A percentile compares a stretch with the other conserved stretches of the same genome.
Conservation (phyloP, 2,329 filamentous ascomycete species). For the Mycosphaerella sp. region DNA sequence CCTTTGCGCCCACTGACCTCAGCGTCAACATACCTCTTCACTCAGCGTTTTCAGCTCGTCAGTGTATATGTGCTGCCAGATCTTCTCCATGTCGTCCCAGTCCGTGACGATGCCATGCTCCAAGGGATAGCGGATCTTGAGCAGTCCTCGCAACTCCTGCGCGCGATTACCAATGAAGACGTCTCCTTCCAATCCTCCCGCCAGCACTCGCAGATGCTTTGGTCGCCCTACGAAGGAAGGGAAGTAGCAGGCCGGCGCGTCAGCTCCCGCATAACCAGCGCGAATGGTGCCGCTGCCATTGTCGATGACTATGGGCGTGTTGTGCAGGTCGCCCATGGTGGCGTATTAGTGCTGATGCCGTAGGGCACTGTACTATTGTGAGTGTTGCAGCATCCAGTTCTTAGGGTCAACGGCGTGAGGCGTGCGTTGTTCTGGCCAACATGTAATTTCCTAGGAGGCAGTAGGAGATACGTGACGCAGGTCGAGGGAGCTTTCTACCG, state of each 20-base stretch:
- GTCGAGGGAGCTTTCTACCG: too few species aligned
- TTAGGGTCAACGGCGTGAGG: too few species aligned
- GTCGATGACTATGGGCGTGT: constrained; percentile 97
- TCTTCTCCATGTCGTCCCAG: constrained; percentile 99
- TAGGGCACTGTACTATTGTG: constrained; percentile 20
- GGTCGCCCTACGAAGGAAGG: constrained; percentile 94
- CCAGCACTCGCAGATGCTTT: constrained; percentile 89
- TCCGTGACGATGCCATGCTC: constrained; percentile 98
- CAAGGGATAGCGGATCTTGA: constrained; percentile 93
- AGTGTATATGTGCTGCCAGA: constrained; percentile 97
- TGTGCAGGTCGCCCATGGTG: constrained; percentile 71
- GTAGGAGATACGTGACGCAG: too few species aligned
- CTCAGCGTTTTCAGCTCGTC: constrained; percentile 94
- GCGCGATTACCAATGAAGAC: constrained; percentile 94
- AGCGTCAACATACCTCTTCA: constrained; percentile 64
- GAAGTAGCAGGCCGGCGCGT: constrained; percentile 93
- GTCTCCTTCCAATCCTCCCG: constrained; percentile 93
- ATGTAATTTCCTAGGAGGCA: too few species aligned
- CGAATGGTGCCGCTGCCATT: constrained; percentile 97
- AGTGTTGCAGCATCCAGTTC: constrained; percentile 16
- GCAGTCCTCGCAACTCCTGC: constrained; percentile 79
- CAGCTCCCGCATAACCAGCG: constrained; percentile 93
- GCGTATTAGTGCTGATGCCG: constrained; percentile 13
- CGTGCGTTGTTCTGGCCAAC: too few species aligned
- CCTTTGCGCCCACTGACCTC: constrained; percentile 17